phyloP scores from a whole-genome alignment of 371 early-diverging fungal genomes.

The Umbelopsis sp. region DNA sequence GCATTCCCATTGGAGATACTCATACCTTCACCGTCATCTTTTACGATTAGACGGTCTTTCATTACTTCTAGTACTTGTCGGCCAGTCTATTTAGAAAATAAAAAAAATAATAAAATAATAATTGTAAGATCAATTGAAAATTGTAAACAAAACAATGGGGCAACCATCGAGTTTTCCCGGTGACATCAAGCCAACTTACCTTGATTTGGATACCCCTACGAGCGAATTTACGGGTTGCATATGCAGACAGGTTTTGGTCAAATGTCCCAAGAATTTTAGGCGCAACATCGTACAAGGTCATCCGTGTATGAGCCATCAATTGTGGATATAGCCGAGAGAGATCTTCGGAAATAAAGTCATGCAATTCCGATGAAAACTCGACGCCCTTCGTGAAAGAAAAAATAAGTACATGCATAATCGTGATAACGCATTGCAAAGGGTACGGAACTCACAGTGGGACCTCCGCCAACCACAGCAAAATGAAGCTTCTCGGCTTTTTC shows the following conservation, averaged over 20 bases:
- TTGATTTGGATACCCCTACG: conserved; percentile 71
- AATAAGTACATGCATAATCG: not conserved
- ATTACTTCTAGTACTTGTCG: conserved; percentile 56
- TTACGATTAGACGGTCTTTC: conserved; percentile 39
- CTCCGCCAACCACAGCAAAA: conserved; percentile 70
- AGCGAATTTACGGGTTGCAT: conserved; percentile 68
- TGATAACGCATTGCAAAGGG: not conserved
- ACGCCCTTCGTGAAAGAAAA: conserved; percentile 44
- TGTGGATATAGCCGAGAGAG: conserved; percentile 65
- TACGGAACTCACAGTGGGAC: conserved; percentile 39
- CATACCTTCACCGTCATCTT: conserved; percentile 49
- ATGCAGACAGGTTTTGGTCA: conserved; percentile 67
- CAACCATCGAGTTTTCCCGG: not conserved
- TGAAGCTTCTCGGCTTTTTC: conserved; percentile 76
- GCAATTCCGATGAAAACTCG: conserved; percentile 77
- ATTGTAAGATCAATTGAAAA: too few species aligned
- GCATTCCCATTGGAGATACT: conserved; percentile 21
- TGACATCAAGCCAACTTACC: conserved; percentile 15
- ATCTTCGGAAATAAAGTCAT: conserved; percentile 82
- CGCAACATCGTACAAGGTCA: conserved; percentile 78
- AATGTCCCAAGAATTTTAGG: conserved; percentile 73
- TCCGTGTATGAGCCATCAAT: conserved; percentile 61
- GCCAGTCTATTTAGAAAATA: conserved; percentile 18
- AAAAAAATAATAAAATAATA: too few species aligned
- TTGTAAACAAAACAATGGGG: too few species aligned